These are phyloP conservation scores for Cercospora sojina DNA, from an alignment of 2,329 filamentous ascomycete genomes.

Conservation along the genomic window DNA sequence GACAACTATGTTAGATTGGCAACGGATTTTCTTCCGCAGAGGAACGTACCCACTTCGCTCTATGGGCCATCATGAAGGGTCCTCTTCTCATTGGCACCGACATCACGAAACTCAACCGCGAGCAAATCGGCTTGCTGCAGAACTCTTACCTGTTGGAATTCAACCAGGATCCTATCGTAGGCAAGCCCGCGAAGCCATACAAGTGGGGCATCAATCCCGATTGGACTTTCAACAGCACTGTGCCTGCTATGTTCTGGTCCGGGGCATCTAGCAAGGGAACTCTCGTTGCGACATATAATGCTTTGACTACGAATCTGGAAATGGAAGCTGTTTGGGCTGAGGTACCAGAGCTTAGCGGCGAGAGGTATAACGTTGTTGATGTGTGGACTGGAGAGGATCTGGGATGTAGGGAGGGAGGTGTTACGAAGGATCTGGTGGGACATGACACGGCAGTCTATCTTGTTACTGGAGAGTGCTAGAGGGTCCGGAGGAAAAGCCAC, in stretches of 20 bases:
- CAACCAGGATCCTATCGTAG: neutral
- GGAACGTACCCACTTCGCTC: neutral
- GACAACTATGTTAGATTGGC: neutral
- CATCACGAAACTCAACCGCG: neutral
- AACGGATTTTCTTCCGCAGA: neutral
- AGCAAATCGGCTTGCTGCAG: neutral
- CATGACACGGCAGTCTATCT: neutral
- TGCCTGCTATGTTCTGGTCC: neutral
- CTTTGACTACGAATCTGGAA: neutral
- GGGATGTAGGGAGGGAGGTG: neutral
- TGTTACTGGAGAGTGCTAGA: neutral
- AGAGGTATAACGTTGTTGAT: neutral
- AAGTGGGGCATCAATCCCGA: neutral
- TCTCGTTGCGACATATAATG: neutral
- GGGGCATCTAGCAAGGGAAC: neutral
- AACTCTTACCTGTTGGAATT: neutral
- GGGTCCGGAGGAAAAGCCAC: neutral
- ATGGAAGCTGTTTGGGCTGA: neutral
- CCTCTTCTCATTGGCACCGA: neutral
- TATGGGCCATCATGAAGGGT: neutral
- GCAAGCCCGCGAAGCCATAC: neutral
- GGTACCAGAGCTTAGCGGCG: neutral
- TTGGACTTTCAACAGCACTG: neutral
- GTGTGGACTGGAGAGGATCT: neutral
- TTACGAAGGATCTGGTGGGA: neutral